Evolutionary conservation across 2,329 filamentous ascomycete genomes (phyloP).

Genomic region (Sordariomycetes sp.): DNA sequence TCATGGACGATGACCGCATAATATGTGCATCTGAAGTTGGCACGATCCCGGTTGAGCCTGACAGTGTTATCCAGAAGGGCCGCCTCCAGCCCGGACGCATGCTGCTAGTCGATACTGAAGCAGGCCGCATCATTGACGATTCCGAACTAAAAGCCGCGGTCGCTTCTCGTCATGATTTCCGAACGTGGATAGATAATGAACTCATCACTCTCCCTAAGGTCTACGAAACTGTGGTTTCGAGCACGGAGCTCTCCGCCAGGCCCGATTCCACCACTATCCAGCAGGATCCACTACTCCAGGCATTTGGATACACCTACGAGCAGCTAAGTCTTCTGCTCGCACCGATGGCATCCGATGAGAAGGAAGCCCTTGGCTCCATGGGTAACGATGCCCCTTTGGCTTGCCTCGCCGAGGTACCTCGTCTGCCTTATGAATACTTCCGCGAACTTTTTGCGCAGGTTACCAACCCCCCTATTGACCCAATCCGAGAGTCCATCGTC

Average conservation of each 20-base stretch:
- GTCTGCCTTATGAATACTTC: conserved; percentile 92
- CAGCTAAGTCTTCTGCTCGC: conserved; percentile 85
- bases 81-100: conserved; percentile 89
- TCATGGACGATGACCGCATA: conserved; percentile 92
- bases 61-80: conserved; percentile 83
- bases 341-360: conserved; percentile 94
- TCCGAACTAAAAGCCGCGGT: conserved; percentile 82
- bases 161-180: conserved; percentile 76
- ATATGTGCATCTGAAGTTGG: conserved; percentile 96
- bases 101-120: conserved; percentile 84
- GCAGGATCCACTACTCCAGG: conserved; percentile 69
- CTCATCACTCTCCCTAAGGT: conserved; percentile 71
- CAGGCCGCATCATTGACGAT: conserved; percentile 87
- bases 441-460: conserved; percentile 95
- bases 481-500: conserved; percentile 92
- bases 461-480: conserved; percentile 94
- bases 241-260: conserved; percentile 49
- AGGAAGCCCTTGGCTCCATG: conserved; percentile 95
- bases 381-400: conserved; percentile 91
- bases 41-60: conserved; percentile 81
- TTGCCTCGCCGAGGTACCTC: conserved; percentile 79
- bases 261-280: conserved; percentile 62
- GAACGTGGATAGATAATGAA: conserved; percentile 75
- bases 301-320: conserved; percentile 91
- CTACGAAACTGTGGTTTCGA: conserved; percentile 44